Evolutionary conservation across 2,329 filamentous ascomycete species (phyloP), one percentile per base, ranked within the genome.

Genomic region (Ilyonectria robusta): DNA sequence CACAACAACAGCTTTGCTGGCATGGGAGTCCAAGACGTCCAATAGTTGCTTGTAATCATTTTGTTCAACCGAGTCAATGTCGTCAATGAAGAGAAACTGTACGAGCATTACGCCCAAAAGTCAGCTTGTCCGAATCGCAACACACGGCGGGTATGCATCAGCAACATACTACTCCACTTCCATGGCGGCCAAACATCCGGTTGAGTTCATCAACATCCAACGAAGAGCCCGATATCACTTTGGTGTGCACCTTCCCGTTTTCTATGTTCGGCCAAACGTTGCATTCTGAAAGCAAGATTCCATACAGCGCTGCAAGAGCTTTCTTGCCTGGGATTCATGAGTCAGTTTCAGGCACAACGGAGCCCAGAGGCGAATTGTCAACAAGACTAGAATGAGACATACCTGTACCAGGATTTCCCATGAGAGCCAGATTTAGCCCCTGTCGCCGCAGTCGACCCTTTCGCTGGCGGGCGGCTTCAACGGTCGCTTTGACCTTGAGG

Each of bases 331-430:
- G 5, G n/a, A 11, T 10, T 7, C 33, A 19, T 33, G 6, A 40
- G 15, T 40, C 13, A 17, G 37, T 17, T 15, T 40, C 37, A 6
- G 15, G 6, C 6, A 17, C 37, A 40, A 15, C 6, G 4, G 15
- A 40, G 37, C 2, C 11, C 37, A 17, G 8, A 33, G 31, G 31
- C 31, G 2, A 33, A 6, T 42, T 8, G 7, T 15, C 6, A 40
- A 40, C 4, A 17, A 5, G 6, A 31, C 6, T 2, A 23, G 13
- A 9, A 9, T n/a, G 15, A 5, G 1, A 19, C n/a, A 9, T 33
- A 51, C 48, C 48, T 51, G 48, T 51, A 6, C 48, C 48, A 1
- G 48, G 48, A 5, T 51, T 51, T 19, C 48, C 48, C 26, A 51
- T 21, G 13, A 51, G 48, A 19, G 48, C 48, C 17, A 51, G n/a